Percentiles rank a stretch among this genome's conserved stretches.
These are phyloP conservation scores for Phylloporus sp. DNA, from an alignment of 768 basidiomycete species.

Conservation along the genomic window DNA sequence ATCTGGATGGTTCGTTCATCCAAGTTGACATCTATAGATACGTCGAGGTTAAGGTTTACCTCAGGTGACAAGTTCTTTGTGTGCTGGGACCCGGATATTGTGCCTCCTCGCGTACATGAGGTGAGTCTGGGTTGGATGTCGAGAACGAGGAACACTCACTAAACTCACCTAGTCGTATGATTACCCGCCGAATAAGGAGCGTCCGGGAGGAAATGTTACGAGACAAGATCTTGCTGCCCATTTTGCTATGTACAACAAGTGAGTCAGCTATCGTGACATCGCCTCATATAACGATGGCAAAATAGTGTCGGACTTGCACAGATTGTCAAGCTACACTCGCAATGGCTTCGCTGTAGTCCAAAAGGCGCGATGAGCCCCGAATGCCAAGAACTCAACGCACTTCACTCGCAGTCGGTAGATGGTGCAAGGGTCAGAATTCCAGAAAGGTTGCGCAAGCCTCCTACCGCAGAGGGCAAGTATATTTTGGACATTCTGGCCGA, in stretches of 20 bases:
- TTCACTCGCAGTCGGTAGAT: constrained; percentile 69
- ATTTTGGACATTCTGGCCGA: constrained; percentile 52
- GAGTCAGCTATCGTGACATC: constrained; percentile 9
- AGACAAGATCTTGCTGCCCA: constrained; percentile 59
- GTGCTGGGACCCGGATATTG: constrained; percentile 63
- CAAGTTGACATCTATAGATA: neutral
- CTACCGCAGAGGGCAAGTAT: constrained; percentile 38
- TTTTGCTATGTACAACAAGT: constrained; percentile 66
- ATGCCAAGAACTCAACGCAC: constrained; percentile 68
- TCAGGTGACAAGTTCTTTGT: constrained; percentile 65
- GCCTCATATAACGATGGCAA: neutral
- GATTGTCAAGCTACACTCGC: constrained; percentile 52
- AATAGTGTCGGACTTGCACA: constrained; percentile 53
- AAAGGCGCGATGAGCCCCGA: constrained; percentile 57
- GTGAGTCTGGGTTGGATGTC: constrained; percentile 27
- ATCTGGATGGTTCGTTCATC: constrained; percentile 46
- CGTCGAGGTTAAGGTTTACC: neutral
- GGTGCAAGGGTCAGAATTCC: constrained; percentile 46
- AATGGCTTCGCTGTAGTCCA: constrained; percentile 55
- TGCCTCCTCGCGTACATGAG: constrained; percentile 52
- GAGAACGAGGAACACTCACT: neutral
- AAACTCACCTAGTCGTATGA: constrained; percentile 49
- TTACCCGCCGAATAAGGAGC: constrained; percentile 62
- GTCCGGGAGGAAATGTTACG: constrained; percentile 42
- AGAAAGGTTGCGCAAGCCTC: constrained; percentile 42